These are phyloP conservation scores for Platanthera guangdongensis DNA, from an alignment of 106 monocot species.

Conservation along the genomic window DNA sequence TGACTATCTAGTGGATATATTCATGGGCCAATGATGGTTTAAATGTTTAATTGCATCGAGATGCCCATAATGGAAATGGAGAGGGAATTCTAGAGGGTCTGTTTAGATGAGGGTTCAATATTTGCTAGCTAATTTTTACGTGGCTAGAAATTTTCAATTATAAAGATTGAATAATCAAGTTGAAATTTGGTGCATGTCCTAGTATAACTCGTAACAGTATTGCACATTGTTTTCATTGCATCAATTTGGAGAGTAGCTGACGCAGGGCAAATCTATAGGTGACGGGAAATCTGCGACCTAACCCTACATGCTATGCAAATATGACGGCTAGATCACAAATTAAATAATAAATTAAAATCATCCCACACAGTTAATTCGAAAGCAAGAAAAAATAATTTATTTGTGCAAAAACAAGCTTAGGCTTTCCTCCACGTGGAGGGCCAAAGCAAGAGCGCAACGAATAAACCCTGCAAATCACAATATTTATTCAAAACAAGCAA, in stretches of 20 bases:
- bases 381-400: no score
- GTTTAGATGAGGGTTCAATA: neutral
- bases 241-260: neutral
- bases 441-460: no score
- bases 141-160: neutral
- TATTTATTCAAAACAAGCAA: no score
- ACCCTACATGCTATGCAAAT: no score
- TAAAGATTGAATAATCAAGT: neutral
- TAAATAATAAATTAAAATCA: no score
- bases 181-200: neutral
- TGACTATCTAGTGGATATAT: neutral
- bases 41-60: neutral
- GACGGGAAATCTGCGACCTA: no score
- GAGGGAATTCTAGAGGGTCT: neutral
- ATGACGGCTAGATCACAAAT: no score
- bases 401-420: no score
- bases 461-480: no score
- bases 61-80: neutral
- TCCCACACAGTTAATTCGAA: no score
- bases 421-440: no score
- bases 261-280: no score
- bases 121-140: neutral
- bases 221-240: slow-evolving; percentile 1
- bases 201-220: neutral
- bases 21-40: neutral